Conservation (phyloP, 2,329 filamentous ascomycete genomes). For the Beauveria sp. region DNA sequence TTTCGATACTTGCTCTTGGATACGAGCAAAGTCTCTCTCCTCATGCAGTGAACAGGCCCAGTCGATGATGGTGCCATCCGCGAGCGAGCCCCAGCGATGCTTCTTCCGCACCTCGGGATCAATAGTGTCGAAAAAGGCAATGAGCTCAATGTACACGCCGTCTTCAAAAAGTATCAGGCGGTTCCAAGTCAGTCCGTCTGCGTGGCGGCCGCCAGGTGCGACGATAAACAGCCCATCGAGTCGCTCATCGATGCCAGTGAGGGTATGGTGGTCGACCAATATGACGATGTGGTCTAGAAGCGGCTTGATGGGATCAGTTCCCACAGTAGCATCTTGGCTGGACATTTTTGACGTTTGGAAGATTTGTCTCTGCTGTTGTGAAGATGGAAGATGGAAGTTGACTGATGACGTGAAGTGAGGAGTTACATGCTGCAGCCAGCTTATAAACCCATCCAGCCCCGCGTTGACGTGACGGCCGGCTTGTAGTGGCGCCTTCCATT, state of each 20-base stretch:
- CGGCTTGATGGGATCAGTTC: neutral
- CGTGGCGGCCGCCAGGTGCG: conserved; percentile 52
- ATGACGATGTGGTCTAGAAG: conserved; percentile 58
- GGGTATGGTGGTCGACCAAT: conserved; percentile 45
- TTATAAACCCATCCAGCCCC: neutral
- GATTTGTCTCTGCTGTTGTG: too few relatives aligned
- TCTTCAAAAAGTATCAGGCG: conserved; percentile 55
- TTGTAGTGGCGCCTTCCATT: neutral
- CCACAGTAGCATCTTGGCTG: too few relatives aligned
- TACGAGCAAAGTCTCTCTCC: conserved; percentile 26
- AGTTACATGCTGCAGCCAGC: neutral
- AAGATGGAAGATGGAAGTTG: neutral
- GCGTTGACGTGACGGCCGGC: conserved; percentile 5
- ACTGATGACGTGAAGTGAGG: neutral
- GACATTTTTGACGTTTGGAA: neutral
- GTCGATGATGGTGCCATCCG: conserved; percentile 47
- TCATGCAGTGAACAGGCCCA: conserved; percentile 46
- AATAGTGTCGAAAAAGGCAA: conserved; percentile 47
- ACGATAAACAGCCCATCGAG: conserved; percentile 49
- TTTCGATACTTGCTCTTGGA: conserved; percentile 29
- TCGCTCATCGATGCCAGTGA: conserved; percentile 39
- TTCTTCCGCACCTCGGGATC: conserved; percentile 30
- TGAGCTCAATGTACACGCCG: conserved; percentile 59
- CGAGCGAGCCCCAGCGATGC: conserved; percentile 52
- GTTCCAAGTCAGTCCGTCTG: conserved; percentile 53